A percentile compares a stretch with the other conserved stretches of the same genome.
Conservation (phyloP, 768 basidiomycete genomes). For the Suillus bovinus region DNA sequence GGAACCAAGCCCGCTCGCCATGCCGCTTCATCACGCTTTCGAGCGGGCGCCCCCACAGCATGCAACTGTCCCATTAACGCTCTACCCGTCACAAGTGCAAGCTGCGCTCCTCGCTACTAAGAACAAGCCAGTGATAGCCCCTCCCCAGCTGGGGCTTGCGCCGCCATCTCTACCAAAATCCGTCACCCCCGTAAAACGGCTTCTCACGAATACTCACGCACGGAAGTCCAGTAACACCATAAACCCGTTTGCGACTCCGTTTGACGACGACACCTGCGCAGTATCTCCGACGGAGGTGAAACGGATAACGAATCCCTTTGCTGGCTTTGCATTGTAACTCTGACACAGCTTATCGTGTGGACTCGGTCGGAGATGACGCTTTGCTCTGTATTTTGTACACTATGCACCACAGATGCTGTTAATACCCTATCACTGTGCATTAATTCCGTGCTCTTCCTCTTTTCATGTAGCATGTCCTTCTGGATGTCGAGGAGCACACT, state of each 20-base stretch:
- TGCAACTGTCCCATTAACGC: constrained; percentile 15
- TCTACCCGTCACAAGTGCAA: constrained; percentile 21
- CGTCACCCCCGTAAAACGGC: constrained; percentile 42
- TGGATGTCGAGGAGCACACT: constrained; percentile 1
- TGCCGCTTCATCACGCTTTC: constrained; percentile 47
- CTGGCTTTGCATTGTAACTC: constrained; percentile 33
- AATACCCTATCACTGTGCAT: constrained; percentile 14
- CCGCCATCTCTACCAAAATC: constrained; percentile 20
- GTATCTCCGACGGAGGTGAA: constrained; percentile 34
- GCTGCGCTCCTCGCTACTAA: constrained; percentile 11
- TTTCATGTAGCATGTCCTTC: constrained; percentile 9
- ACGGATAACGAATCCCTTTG: constrained; percentile 58
- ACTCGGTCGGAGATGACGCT: constrained; percentile 1
- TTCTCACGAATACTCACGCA: constrained; percentile 44
- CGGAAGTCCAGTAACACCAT: constrained; percentile 34
- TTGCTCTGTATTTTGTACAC: constrained; percentile 17
- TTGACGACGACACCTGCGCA: constrained; percentile 66
- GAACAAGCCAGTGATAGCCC: not conserved
- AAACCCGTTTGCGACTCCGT: constrained; percentile 75
- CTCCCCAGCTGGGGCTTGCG: constrained; percentile 2
- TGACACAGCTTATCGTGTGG: not conserved
- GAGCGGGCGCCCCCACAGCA: constrained; percentile 20
- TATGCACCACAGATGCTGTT: constrained; percentile 3
- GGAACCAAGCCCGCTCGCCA: constrained; percentile 31
- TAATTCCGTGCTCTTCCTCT: not conserved